phyloP scores from a whole-genome alignment of 306 rosid genomes.

The Malus sylvestris region DNA sequence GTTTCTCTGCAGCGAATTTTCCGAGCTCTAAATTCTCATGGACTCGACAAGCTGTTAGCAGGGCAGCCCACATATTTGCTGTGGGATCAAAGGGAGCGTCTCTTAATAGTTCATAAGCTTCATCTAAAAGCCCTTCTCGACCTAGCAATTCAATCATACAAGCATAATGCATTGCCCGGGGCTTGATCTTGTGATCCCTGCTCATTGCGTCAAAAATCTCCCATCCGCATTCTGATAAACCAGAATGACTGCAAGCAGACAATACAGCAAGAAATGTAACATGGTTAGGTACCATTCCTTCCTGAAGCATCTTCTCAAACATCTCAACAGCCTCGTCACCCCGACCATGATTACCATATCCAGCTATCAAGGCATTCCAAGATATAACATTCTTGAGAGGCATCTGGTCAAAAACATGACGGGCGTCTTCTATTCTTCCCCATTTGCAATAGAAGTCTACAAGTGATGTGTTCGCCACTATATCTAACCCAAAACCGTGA shows the following conservation, averaged over 20 bases:
- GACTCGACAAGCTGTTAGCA: slow-evolving; percentile 80
- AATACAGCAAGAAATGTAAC: slow-evolving; percentile 78
- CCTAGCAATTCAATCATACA: slow-evolving; percentile 89
- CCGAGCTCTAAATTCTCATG: slow-evolving; percentile 70
- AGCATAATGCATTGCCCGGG: slow-evolving; percentile 95
- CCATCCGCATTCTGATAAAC: slow-evolving; percentile 71
- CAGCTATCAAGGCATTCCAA: slow-evolving; percentile 87
- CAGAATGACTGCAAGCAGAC: slow-evolving; percentile 81
- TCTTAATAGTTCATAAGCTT: slow-evolving; percentile 57
- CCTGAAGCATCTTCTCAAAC: slow-evolving; percentile 71
- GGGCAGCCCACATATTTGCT: slow-evolving; percentile 83
- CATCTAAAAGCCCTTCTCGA: slow-evolving; percentile 63
- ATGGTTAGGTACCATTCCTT: slow-evolving; percentile 64
- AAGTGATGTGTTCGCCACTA: slow-evolving; percentile 72
- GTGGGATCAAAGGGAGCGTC: slow-evolving; percentile 68
- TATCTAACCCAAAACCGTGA: slow-evolving; percentile 61
- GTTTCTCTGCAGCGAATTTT: slow-evolving; percentile 64
- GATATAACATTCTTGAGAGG: slow-evolving; percentile 57
- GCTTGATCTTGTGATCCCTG: slow-evolving; percentile 59
- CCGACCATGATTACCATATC: slow-evolving; percentile 76
- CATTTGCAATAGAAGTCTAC: slow-evolving; percentile 91
- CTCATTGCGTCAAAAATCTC: slow-evolving; percentile 65
- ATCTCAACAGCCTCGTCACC: slow-evolving; percentile 66
- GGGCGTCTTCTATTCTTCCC: slow-evolving; percentile 84
- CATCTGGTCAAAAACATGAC: slow-evolving; percentile 65